phyloP scores from a whole-genome alignment of 768 basidiomycete genomes.

The Leccinum rimulosum region DNA sequence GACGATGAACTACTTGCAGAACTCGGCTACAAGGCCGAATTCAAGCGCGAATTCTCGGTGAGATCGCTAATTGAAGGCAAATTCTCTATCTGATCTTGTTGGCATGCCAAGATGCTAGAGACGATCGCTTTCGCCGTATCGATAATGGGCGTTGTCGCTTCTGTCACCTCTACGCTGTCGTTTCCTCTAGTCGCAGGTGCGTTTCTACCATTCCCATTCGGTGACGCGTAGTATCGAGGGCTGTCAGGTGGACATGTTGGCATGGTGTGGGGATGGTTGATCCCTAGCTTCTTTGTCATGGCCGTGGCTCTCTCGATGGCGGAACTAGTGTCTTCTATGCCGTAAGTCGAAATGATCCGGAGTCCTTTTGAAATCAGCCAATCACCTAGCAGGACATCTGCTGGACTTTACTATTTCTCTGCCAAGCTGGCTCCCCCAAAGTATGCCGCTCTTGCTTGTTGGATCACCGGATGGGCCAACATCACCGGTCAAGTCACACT shows the following conservation, averaged over 20 bases:
- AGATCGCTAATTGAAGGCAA: constrained; percentile 10
- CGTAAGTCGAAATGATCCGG: constrained; percentile 45
- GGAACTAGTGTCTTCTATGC: constrained; percentile 72
- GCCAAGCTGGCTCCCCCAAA: constrained; percentile 66
- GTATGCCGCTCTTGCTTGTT: constrained; percentile 59
- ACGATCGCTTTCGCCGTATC: constrained; percentile 66
- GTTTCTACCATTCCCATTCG: constrained; percentile 8
- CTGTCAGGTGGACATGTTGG: constrained; percentile 66
- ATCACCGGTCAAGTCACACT: constrained; percentile 68
- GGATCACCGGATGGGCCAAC: constrained; percentile 66
- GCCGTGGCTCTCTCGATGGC: constrained; percentile 68
- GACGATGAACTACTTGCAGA: constrained; percentile 60
- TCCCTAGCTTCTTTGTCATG: constrained; percentile 66
- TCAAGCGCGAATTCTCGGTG: constrained; percentile 73
- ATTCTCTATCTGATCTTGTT: not conserved
- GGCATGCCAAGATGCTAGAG: constrained; percentile 43
- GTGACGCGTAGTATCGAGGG: not conserved
- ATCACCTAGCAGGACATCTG: constrained; percentile 54
- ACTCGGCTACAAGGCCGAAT: constrained; percentile 70
- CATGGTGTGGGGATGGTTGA: constrained; percentile 76
- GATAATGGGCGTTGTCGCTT: constrained; percentile 71
- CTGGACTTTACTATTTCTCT: constrained; percentile 77
- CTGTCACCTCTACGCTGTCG: constrained; percentile 61
- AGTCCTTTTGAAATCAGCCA: not conserved
- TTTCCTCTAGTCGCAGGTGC: constrained; percentile 61